Evolutionary conservation across 2,329 filamentous ascomycete species (phyloP).

Genomic region (Colletotrichum sp.): DNA sequence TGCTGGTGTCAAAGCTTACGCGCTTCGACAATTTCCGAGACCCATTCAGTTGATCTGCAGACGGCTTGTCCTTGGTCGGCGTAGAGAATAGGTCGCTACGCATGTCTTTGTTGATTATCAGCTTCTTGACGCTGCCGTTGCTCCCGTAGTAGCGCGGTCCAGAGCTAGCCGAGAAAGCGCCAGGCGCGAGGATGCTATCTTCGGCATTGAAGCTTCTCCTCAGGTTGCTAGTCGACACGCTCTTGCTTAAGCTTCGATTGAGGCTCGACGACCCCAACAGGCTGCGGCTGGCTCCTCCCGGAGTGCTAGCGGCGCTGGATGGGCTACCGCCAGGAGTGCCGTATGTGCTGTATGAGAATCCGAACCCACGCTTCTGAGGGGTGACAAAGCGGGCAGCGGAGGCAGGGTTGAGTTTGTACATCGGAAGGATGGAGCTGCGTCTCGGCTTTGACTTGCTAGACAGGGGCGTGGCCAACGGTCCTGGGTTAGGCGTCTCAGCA

Average conservation of each 20-base stretch:
- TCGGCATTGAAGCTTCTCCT: slow-evolving; percentile 82
- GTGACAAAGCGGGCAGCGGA: slow-evolving; percentile 82
- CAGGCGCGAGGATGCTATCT: slow-evolving; percentile 85
- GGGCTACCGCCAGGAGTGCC: slow-evolving; percentile 77
- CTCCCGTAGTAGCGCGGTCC: slow-evolving; percentile 69
- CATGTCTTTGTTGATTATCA: slow-evolving; percentile 90
- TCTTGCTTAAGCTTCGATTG: slow-evolving; percentile 79
- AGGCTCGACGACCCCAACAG: slow-evolving; percentile 67
- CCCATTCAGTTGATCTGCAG: slow-evolving; percentile 44
- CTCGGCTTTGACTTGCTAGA: slow-evolving; percentile 76
- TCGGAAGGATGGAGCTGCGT: slow-evolving; percentile 79
- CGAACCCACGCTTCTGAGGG: slow-evolving; percentile 85
- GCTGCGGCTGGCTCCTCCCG: slow-evolving; percentile 70
- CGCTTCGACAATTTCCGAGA: slow-evolving; percentile 74
- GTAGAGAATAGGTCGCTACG: slow-evolving; percentile 74
- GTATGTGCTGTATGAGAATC: slow-evolving; percentile 92
- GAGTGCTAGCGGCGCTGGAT: slow-evolving; percentile 72
- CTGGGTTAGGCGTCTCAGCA: slow-evolving; percentile 73
- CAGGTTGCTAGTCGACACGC: slow-evolving; percentile 85
- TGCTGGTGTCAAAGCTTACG: slow-evolving; percentile 86
- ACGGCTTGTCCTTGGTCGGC: slow-evolving; percentile 57
- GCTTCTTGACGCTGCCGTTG: slow-evolving; percentile 80
- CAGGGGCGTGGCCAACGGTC: slow-evolving; percentile 90
- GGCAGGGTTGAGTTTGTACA: slow-evolving; percentile 85
- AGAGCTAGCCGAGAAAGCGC: slow-evolving; percentile 77